A percentile compares a stretch with the other conserved stretches of the same genome.
Conservation (phyloP, 306 rosid species). For the Castanea mollissima region DNA sequence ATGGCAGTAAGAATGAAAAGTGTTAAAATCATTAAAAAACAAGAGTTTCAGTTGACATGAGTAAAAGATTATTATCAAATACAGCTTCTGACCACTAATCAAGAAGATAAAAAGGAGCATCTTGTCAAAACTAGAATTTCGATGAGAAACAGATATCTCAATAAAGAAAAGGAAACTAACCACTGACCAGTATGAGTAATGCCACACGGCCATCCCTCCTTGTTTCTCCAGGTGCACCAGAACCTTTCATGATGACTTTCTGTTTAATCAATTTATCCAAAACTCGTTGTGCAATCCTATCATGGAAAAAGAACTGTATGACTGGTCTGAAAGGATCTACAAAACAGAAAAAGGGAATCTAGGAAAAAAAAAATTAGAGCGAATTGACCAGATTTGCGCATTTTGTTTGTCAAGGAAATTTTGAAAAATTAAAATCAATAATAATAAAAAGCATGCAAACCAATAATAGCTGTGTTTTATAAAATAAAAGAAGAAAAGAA, state of each 20-base stretch:
- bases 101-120: neutral
- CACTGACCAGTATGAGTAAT: slow-evolving; percentile 75
- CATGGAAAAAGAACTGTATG: slow-evolving; percentile 26
- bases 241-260: slow-evolving; percentile 34
- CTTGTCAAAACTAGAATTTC: neutral
- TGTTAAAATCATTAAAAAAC: neutral
- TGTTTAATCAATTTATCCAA: slow-evolving; percentile 49
- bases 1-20: neutral
- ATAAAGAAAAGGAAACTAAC: slow-evolving; percentile 34
- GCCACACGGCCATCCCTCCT: slow-evolving; percentile 49
- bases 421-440: neutral
- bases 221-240: slow-evolving; percentile 35
- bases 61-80: neutral
- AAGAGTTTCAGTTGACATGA: neutral
- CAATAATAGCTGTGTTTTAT: neutral
- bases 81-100: neutral
- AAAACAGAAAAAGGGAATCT: neutral
- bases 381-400: neutral
- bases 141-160: neutral
- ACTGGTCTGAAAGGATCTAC: slow-evolving; percentile 12
- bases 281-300: slow-evolving; percentile 53
- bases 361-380: neutral
- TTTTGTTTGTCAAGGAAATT: neutral
- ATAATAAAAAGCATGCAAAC: neutral
- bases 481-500: neutral